Evolutionary conservation across 2,329 filamentous ascomycete genomes (phyloP).

Genomic region (Diplodia seriata): DNA sequence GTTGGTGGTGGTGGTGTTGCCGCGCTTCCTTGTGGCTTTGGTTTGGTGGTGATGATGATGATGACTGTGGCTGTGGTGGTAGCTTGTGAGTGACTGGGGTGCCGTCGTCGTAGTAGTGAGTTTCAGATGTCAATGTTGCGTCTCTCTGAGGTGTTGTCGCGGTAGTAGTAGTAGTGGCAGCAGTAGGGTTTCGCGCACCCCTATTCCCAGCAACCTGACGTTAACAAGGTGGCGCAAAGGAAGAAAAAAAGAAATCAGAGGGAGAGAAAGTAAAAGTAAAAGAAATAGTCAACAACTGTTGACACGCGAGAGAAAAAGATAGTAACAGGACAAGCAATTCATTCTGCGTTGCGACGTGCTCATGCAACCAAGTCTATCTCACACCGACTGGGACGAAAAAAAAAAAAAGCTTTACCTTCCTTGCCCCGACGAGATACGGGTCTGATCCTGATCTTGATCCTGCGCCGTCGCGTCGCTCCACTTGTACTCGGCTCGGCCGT

Average conservation of each 20-base stretch:
- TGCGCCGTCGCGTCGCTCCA: constrained; percentile 8
- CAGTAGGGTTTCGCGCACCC: constrained; percentile 2
- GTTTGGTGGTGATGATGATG: too few species aligned
- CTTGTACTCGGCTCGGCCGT: not conserved
- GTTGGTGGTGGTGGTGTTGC: too few species aligned
- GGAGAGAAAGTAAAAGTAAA: not conserved
- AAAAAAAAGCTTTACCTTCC: constrained; percentile 7
- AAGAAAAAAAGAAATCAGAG: not conserved
- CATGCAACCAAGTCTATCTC: not conserved
- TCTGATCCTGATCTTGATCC: not conserved
- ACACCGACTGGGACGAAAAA: constrained; percentile 17
- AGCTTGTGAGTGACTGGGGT: not conserved
- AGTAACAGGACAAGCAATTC: not conserved
- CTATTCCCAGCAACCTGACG: not conserved
- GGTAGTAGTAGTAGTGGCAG: not conserved
- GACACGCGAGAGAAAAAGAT: not conserved
- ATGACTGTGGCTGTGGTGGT: not conserved
- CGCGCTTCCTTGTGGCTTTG: too few species aligned
- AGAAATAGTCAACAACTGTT: not conserved
- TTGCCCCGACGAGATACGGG: not conserved
- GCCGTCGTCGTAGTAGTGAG: not conserved
- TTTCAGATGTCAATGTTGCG: not conserved
- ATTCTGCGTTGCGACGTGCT: not conserved
- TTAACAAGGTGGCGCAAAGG: constrained; percentile 4
- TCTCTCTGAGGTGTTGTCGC: not conserved